Conservation (phyloP, 208 protist species). For the Giardia muris region DNA sequence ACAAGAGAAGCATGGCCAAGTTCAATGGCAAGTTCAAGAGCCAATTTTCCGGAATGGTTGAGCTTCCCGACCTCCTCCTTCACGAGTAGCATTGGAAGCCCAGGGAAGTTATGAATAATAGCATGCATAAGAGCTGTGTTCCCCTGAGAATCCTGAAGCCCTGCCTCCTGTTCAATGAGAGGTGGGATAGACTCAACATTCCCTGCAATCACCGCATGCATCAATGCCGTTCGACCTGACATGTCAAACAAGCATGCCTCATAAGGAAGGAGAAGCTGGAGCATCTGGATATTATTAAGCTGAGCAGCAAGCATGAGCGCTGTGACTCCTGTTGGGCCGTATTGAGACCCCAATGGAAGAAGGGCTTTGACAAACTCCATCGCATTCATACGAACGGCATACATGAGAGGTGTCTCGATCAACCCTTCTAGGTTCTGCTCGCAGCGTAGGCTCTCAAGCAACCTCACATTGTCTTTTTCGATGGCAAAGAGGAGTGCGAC, state of each 20-base stretch:
- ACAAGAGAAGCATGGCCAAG: neutral
- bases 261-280: neutral
- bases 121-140: neutral
- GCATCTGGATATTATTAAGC: neutral
- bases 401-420: neutral
- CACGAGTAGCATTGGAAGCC: neutral
- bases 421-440: neutral
- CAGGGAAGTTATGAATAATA: neutral
- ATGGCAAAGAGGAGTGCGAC: neutral
- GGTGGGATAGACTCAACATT: neutral
- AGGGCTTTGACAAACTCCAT: neutral
- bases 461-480: neutral
- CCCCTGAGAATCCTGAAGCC: neutral
- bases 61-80: neutral
- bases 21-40: neutral
- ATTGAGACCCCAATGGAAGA: too few relatives aligned
- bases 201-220: neutral
- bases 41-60: neutral
- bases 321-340: neutral
- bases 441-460: neutral
- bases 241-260: neutral
- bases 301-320: neutral
- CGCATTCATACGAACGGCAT: neutral
- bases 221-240: neutral
- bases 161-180: neutral